These are phyloP conservation scores for Hypoxylon sp. DNA, from an alignment of 2,329 filamentous ascomycete species.

Conservation along the genomic window DNA sequence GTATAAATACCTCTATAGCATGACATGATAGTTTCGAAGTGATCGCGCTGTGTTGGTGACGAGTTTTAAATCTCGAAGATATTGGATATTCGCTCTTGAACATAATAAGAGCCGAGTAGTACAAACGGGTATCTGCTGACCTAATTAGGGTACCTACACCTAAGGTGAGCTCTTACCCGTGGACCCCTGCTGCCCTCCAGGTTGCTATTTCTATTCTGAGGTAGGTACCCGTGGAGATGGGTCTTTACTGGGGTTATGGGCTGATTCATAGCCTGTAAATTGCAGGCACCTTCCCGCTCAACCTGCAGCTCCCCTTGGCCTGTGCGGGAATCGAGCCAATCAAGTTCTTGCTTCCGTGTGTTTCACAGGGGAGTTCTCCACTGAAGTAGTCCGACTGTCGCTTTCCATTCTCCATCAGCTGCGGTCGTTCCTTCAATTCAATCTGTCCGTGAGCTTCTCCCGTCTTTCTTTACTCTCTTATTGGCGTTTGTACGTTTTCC, in stretches of 20 bases:
- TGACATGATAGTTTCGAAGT: background rate
- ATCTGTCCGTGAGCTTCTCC: background rate
- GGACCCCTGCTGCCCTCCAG: no score
- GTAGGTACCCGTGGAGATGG: no score
- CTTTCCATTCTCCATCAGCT: background rate
- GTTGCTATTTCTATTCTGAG: no score
- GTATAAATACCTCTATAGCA: conserved; percentile 1
- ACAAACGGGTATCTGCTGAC: no score
- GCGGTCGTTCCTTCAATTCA: background rate
- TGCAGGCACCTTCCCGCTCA: background rate
- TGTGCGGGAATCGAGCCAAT: conserved; percentile 1
- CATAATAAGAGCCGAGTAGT: no score
- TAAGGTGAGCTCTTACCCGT: background rate
- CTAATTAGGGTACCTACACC: no score
- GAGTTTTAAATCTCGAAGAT: background rate
- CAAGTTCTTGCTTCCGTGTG: background rate
- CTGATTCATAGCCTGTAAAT: background rate
- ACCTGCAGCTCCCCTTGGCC: conserved; percentile 10
- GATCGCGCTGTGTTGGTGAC: background rate
- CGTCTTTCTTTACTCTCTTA: background rate
- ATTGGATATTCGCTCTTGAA: no score
- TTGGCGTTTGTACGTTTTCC: background rate
- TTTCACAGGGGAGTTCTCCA: background rate
- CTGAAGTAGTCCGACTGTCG: background rate
- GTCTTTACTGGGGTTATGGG: background rate